Conservation (phyloP, 2,329 filamentous ascomycete species). For the Diaporthe amygdali region DNA sequence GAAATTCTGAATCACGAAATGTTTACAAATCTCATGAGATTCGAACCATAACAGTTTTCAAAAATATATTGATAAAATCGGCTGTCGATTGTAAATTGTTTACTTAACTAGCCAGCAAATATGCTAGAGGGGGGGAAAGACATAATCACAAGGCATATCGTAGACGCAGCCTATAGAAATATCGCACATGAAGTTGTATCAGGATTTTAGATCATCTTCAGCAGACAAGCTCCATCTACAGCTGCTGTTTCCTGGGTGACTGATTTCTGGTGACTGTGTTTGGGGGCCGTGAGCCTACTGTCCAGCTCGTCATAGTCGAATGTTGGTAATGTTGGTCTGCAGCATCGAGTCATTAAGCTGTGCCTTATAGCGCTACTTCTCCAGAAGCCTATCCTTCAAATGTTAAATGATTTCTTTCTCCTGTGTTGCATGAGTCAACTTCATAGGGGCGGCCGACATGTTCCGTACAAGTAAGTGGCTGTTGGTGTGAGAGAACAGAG, state of each 20-base stretch:
- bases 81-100: too few relatives aligned
- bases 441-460: background rate
- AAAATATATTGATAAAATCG: too few relatives aligned
- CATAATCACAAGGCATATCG: too few relatives aligned
- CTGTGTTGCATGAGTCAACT: background rate
- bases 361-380: background rate
- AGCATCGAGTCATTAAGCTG: background rate
- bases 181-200: background rate
- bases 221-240: background rate
- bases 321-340: background rate
- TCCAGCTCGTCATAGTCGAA: background rate
- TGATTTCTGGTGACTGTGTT: background rate
- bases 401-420: background rate
- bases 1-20: too few relatives aligned
- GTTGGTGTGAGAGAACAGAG: background rate
- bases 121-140: too few relatives aligned
- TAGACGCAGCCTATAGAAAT: too few relatives aligned
- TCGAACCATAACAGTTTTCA: too few relatives aligned
- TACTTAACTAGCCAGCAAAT: too few relatives aligned
- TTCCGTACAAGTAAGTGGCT: too few relatives aligned
- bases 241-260: background rate
- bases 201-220: background rate
- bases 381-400: background rate
- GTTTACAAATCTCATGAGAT: too few relatives aligned
- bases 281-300: background rate